A percentile compares a stretch with the other conserved stretches of the same genome.
Conservation (phyloP, 1,284 basidiomycete species). For the Ceraceosorus guamensis region DNA sequence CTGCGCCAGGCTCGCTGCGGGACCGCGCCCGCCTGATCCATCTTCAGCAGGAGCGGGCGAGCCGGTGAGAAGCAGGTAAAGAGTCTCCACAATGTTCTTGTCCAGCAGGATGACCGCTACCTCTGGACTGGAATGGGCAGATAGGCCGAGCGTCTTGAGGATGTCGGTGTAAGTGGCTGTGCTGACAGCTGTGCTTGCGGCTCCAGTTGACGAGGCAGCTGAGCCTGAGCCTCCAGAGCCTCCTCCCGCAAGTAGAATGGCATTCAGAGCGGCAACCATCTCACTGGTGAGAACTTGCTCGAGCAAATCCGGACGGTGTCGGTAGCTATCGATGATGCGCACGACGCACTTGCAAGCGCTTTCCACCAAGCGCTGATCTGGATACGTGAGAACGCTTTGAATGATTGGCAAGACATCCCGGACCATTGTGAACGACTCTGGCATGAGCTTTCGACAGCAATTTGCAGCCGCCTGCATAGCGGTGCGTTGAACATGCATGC, state of each 20-base stretch:
- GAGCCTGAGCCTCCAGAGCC: slow-evolving; percentile 6
- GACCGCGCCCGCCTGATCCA: slow-evolving; percentile 8
- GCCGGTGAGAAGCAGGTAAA: slow-evolving; percentile 43
- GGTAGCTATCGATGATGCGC: slow-evolving; percentile 34
- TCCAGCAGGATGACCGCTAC: slow-evolving; percentile 39
- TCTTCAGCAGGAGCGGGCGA: slow-evolving; percentile 26
- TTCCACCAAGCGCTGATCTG: slow-evolving; percentile 43
- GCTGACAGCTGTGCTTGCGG: slow-evolving; percentile 12
- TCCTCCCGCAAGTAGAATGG: slow-evolving; percentile 26
- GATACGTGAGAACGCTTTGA: slow-evolving; percentile 38
- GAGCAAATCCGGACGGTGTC: slow-evolving; percentile 29
- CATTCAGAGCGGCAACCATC: slow-evolving; percentile 31
- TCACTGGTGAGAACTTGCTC: slow-evolving; percentile 31
- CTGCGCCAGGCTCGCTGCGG: slow-evolving; percentile 1
- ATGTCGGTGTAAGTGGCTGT: slow-evolving; percentile 41
- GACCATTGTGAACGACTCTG: slow-evolving; percentile 23
- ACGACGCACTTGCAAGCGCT: slow-evolving; percentile 45
- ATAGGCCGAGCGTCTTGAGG: slow-evolving; percentile 35
- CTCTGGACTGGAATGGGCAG: slow-evolving; percentile 31
- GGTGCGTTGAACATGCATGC: slow-evolving; percentile 46
- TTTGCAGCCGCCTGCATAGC: slow-evolving; percentile 43
- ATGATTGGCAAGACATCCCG: slow-evolving; percentile 41
- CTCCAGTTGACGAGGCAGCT: too few species aligned
- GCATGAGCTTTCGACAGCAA: slow-evolving; percentile 40
- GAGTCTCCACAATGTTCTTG: slow-evolving; percentile 41